These are phyloP conservation scores for Diaporthe sp. DNA, from an alignment of 2,329 filamentous ascomycete species.

Conservation along the genomic window DNA sequence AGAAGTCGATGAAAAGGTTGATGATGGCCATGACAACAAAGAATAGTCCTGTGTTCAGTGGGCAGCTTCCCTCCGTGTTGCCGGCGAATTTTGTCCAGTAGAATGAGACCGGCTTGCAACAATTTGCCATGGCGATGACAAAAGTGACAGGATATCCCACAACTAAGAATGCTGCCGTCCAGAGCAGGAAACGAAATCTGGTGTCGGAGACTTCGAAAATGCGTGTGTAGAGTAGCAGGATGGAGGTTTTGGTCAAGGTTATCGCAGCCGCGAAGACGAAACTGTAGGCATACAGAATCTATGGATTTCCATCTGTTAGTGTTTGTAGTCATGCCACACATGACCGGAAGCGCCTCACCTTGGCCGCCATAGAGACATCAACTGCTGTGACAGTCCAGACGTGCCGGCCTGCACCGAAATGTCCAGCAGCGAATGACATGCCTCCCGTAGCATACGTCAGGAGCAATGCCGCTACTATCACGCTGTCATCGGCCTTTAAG, in stretches of 20 bases:
- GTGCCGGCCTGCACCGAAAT: background rate
- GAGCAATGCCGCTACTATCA: constrained; percentile 4
- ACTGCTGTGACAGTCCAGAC: constrained; percentile 6
- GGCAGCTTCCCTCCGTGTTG: background rate
- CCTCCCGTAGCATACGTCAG: background rate
- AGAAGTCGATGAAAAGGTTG: constrained; percentile 29
- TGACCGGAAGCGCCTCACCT: background rate
- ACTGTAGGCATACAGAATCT: constrained; percentile 35
- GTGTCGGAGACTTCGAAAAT: constrained; percentile 32
- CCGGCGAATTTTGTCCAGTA: constrained; percentile 36
- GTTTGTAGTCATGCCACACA: too few relatives aligned
- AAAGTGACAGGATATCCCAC: constrained; percentile 25
- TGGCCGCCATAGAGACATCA: background rate
- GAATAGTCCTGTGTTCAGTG: background rate
- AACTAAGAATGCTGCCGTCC: constrained; percentile 13
- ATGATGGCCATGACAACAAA: constrained; percentile 1
- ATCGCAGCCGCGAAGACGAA: constrained; percentile 34
- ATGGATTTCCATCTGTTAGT: background rate
- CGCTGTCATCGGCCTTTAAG: background rate
- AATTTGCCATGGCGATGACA: constrained; percentile 32
- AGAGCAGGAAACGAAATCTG: constrained; percentile 14
- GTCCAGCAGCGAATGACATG: background rate
- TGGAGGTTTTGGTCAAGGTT: constrained; percentile 35
- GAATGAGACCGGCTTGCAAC: constrained; percentile 31
- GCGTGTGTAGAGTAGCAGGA: constrained; percentile 35